A percentile compares a stretch with the other conserved stretches of the same genome.
These are phyloP conservation scores for Phytophthora constricta DNA, from an alignment of 352 stramenopile species.

Conservation along the genomic window DNA sequence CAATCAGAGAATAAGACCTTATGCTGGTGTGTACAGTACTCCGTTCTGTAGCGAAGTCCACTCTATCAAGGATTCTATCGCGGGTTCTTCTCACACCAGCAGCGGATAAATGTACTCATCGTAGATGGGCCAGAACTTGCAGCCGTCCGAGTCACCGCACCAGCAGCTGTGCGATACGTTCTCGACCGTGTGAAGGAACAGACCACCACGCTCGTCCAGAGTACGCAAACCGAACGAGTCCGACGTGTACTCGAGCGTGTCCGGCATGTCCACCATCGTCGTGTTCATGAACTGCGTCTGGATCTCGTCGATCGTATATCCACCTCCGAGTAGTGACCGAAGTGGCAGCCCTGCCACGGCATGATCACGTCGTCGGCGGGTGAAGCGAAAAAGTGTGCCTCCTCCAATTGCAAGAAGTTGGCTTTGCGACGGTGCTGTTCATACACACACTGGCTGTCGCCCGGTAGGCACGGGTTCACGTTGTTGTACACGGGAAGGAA, in stretches of 20 bases:
- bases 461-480: conserved; percentile 16
- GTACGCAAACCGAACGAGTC: conserved; percentile 49
- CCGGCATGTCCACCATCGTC: conserved; percentile 33
- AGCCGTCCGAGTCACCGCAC: neutral
- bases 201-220: conserved; percentile 29
- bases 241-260: conserved; percentile 43
- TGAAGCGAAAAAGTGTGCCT: conserved; percentile 47
- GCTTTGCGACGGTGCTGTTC: conserved; percentile 16
- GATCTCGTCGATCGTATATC: conserved; percentile 8
- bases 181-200: conserved; percentile 22
- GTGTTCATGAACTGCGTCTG: conserved; percentile 26
- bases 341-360: conserved; percentile 40
- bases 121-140: neutral
- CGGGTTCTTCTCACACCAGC: neutral
- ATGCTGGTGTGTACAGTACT: no score
- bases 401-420: conserved; percentile 35
- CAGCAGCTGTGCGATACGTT: conserved; percentile 9
- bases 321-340: conserved; percentile 40
- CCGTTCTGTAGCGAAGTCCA: no score
- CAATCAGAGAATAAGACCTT: no score
- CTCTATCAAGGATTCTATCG: neutral
- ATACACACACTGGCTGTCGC: neutral
- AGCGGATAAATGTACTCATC: neutral
- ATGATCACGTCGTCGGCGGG: conserved; percentile 33
- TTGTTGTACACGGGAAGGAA: conserved; percentile 36